Evolutionary conservation across 805 yeast species (phyloP).

Genomic region (Candida nanaspora): DNA sequence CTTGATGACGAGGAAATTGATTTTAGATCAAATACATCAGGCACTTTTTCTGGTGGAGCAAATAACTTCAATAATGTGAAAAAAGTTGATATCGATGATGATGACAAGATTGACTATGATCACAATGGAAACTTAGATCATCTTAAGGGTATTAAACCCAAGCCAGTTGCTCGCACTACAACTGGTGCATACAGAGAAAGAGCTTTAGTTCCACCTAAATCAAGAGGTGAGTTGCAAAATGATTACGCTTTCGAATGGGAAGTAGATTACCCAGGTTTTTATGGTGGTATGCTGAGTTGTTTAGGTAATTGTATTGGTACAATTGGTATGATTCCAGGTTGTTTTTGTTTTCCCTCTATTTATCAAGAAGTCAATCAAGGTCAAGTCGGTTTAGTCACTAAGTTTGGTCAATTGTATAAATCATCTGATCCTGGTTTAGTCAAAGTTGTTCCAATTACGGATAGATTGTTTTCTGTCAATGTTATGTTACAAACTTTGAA

Average conservation of each 20-base stretch:
- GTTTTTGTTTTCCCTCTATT: conserved; percentile 50
- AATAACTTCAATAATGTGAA: too few species aligned
- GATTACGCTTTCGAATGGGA: conserved; percentile 27
- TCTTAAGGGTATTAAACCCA: not conserved
- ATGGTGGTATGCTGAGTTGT: conserved; percentile 28
- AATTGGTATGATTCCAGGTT: conserved; percentile 49
- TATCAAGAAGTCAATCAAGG: conserved; percentile 58
- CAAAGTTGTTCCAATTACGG: conserved; percentile 60
- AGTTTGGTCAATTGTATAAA: conserved; percentile 58
- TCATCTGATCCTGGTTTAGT: conserved; percentile 65
- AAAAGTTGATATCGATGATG: too few species aligned
- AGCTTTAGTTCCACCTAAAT: not conserved
- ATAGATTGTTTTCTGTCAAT: conserved; percentile 41
- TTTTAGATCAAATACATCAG: too few species aligned
- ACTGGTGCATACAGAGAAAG: not conserved
- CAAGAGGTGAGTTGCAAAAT: conserved; percentile 14
- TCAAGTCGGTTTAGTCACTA: conserved; percentile 58
- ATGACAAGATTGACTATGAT: too few species aligned
- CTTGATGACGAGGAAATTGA: not conserved
- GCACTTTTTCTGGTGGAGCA: too few species aligned
- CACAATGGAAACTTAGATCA: too few species aligned
- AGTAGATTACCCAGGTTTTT: conserved; percentile 26
- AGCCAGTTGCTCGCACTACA: not conserved
- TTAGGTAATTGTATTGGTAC: conserved; percentile 44
- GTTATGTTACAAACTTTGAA: conserved; percentile 55